A percentile compares a stretch with the other conserved stretches of the same genome.
Evolutionary conservation across 2,329 filamentous ascomycete species (phyloP).

Genomic region (Apiospora phragmitis): DNA sequence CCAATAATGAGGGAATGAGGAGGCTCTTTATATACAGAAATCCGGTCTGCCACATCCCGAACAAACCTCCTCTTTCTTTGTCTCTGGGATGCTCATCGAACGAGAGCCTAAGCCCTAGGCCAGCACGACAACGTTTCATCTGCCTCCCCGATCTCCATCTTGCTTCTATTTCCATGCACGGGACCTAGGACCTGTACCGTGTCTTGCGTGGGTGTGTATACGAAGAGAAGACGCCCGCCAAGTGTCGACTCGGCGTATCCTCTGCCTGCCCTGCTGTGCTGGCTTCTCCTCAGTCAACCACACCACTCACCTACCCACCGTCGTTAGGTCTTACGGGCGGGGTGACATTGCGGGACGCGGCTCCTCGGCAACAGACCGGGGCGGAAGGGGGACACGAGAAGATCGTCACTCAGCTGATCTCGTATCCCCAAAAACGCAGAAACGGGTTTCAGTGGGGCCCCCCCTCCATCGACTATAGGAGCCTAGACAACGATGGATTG

Average conservation of each 20-base stretch:
- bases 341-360: background rate
- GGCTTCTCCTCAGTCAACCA: background rate
- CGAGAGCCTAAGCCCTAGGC: background rate
- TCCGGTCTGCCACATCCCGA: background rate
- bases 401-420: constrained; percentile 12
- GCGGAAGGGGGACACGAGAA: constrained; percentile 9
- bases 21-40: constrained; percentile 7
- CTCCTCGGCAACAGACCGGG: background rate
- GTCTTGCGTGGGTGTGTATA: background rate
- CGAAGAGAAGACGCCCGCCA: background rate
- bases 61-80: background rate
- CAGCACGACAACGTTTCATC: background rate
- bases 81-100: background rate
- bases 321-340: background rate
- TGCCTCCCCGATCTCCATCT: background rate
- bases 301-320: background rate
- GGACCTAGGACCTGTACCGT: background rate
- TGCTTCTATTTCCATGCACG: background rate
- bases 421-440: constrained; percentile 4
- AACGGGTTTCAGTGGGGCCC: background rate
- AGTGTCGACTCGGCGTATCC: background rate
- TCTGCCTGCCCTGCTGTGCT: background rate
- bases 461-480: background rate
- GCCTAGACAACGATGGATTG: background rate
- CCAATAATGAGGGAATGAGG: background rate